These are phyloP conservation scores for Coemansia aciculifera DNA, from an alignment of 192 early-diverging fungal genomes.

Conservation along the genomic window DNA sequence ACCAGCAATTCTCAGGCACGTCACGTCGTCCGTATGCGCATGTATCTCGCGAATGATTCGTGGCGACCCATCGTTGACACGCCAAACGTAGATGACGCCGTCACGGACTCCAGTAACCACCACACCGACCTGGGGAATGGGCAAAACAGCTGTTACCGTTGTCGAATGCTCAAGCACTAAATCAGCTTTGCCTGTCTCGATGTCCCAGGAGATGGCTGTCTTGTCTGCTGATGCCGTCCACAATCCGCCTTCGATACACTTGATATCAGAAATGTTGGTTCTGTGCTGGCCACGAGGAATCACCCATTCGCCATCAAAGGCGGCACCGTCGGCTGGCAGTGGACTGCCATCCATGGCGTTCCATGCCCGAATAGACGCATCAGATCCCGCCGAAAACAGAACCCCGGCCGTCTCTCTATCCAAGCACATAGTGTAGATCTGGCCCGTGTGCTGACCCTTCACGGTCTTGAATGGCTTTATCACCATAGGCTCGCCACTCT, in stretches of 20 bases:
- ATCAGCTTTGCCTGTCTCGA: slow-evolving; percentile 70
- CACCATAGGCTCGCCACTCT: slow-evolving; percentile 8
- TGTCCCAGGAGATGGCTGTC: slow-evolving; percentile 82
- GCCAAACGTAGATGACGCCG: slow-evolving; percentile 86
- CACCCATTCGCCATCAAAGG: slow-evolving; percentile 38
- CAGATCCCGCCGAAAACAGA: slow-evolving; percentile 49
- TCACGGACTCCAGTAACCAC: slow-evolving; percentile 83
- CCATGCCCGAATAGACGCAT: slow-evolving; percentile 72
- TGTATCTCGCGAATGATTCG: slow-evolving; percentile 68
- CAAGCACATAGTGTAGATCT: slow-evolving; percentile 42
- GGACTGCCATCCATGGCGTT: slow-evolving; percentile 60
- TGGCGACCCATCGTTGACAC: slow-evolving; percentile 50
- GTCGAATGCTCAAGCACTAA: slow-evolving; percentile 77
- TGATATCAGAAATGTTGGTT: slow-evolving; percentile 74
- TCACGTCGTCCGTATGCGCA: slow-evolving; percentile 91
- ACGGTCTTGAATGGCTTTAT: slow-evolving; percentile 38
- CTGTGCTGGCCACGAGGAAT: slow-evolving; percentile 70
- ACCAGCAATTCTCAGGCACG: slow-evolving; percentile 61
- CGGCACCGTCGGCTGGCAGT: slow-evolving; percentile 25
- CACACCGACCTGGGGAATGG: slow-evolving; percentile 62
- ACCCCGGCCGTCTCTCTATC: slow-evolving; percentile 24
- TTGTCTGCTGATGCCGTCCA: slow-evolving; percentile 96
- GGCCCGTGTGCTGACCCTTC: slow-evolving; percentile 49
- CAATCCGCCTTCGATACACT: slow-evolving; percentile 63
- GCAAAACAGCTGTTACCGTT: slow-evolving; percentile 71